A percentile compares a stretch with the other conserved stretches of the same genome.
phyloP scores from a whole-genome alignment of 345 rosid genomes.

The Clarkia xantiana region DNA sequence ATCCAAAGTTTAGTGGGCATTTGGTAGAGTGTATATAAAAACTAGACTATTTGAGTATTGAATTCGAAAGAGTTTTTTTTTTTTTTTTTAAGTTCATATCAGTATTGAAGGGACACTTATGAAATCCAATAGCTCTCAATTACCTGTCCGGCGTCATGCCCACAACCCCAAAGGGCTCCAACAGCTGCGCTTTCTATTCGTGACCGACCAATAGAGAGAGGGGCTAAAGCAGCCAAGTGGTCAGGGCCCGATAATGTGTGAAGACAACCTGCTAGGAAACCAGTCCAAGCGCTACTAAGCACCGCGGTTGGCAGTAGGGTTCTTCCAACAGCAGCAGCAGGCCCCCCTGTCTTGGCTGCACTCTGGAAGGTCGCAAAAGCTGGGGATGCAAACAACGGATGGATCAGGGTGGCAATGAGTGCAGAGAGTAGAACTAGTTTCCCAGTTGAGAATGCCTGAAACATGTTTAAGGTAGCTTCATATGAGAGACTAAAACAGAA shows the following conservation, averaged over 20 bases:
- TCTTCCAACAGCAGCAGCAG: constrained; percentile 35
- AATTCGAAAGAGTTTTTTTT: too few relatives aligned
- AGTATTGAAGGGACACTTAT: too few relatives aligned
- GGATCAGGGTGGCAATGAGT: constrained; percentile 35
- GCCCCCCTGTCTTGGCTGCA: constrained; percentile 36
- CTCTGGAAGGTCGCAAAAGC: constrained; percentile 73
- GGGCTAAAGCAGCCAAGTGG: constrained; percentile 96
- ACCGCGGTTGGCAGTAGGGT: constrained; percentile 42
- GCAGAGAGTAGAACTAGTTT: constrained; percentile 45
- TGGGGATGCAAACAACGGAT: constrained; percentile 65
- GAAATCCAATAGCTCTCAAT: constrained; percentile 7
- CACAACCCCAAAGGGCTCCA: constrained; percentile 99
- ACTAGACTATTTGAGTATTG: too few relatives aligned
- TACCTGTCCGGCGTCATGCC: constrained; percentile 94
- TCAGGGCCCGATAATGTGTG: constrained; percentile 96
- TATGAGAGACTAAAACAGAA: neutral
- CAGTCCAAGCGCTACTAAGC: constrained; percentile 82
- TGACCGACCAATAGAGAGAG: constrained; percentile 87
- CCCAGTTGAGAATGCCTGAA: constrained; percentile 38
- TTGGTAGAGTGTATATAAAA: too few relatives aligned
- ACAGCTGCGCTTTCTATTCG: constrained; percentile 76
- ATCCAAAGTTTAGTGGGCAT: too few relatives aligned
- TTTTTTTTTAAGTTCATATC: too few relatives aligned
- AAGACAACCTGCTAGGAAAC: constrained; percentile 89
- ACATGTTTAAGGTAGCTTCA: neutral